These are phyloP conservation scores for Phytopythium aichiense DNA, from an alignment of 352 stramenopile species.

Conservation along the genomic window DNA sequence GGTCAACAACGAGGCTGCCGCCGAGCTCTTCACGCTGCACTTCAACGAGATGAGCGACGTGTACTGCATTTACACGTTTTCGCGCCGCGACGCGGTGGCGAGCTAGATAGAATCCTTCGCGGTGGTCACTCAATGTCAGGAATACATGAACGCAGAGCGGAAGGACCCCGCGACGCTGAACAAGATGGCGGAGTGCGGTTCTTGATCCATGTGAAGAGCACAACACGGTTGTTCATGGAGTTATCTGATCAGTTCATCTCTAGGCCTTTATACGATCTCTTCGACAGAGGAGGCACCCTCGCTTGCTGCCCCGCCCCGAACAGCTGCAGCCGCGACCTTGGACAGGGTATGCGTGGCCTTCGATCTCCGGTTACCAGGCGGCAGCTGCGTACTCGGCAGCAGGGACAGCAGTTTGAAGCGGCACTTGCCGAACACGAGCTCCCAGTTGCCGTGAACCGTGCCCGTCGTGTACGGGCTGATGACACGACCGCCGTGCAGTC, in stretches of 20 bases:
- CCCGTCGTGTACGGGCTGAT: constrained; percentile 62
- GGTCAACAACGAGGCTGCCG: constrained; percentile 51
- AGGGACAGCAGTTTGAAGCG: constrained; percentile 54
- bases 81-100: constrained; percentile 3
- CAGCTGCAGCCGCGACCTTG: background rate
- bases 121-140: background rate
- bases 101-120: background rate
- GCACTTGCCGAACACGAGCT: constrained; percentile 67
- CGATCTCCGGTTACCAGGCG: constrained; percentile 3
- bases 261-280: constrained; percentile 5
- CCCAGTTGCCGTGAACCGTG: constrained; percentile 72
- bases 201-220: background rate
- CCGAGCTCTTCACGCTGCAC: constrained; percentile 80
- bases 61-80: constrained; percentile 88
- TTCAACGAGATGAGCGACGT: constrained; percentile 90
- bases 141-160: constrained; percentile 17
- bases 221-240: background rate
- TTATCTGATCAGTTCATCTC: background rate
- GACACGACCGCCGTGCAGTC: constrained; percentile 41
- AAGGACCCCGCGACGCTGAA: background rate
- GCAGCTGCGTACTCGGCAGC: constrained; percentile 45
- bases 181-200: background rate
- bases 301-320: background rate
- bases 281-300: background rate
- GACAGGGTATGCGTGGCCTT: background rate